Percentiles rank a stretch among this genome's conserved stretches.
phyloP scores from a whole-genome alignment of 192 early-diverging fungal species.

The Coemansia brasiliensis region DNA sequence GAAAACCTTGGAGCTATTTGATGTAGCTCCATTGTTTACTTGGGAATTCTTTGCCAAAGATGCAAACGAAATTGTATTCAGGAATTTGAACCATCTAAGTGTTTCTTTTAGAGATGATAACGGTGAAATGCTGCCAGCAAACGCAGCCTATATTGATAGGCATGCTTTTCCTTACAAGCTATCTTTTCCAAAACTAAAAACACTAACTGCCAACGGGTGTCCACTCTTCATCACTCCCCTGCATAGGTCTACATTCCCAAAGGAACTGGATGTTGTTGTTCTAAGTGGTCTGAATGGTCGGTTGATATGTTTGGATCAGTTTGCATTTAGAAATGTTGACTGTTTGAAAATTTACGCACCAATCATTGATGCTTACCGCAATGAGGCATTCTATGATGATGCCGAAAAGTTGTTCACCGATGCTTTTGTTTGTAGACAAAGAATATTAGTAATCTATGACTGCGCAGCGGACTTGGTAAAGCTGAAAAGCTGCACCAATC shows the following conservation, averaged over 20 bases:
- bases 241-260: background rate
- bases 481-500: background rate
- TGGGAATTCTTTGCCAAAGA: constrained; percentile 3
- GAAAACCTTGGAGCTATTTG: background rate
- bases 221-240: background rate
- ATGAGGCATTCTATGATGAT: background rate
- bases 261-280: background rate
- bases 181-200: background rate
- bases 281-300: background rate
- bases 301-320: background rate
- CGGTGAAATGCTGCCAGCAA: background rate
- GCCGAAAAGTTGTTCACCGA: background rate
- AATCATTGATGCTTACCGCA: background rate
- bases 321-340: background rate
- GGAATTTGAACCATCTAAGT: background rate
- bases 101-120: background rate
- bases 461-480: background rate
- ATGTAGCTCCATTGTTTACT: background rate
- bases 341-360: background rate
- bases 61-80: background rate
- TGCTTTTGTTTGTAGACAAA: background rate
- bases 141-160: background rate
- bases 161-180: background rate
- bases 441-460: background rate
- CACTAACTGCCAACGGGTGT: background rate